Base-by-base conservation (phyloP, 257 asterid species). In the Ajuga chamaepitys region DNA sequence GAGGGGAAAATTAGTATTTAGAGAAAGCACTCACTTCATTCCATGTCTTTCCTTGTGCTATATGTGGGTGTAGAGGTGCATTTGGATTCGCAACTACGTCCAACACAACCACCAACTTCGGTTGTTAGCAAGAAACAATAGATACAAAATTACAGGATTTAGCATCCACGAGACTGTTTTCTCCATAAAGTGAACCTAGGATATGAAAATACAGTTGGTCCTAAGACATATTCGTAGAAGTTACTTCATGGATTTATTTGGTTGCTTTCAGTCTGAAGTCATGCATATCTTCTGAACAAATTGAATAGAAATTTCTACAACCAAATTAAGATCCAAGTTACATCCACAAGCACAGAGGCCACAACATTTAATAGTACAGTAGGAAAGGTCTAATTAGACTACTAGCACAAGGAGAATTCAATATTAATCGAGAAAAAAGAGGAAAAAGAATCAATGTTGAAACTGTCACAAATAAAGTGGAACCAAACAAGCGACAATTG, bases 331-430 rank as follows among this genome's bases (percentile, higher is more conserved):
- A 58, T n/a, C 47, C 44, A 70, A 40, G n/a, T 53, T 9, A 58
- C 34, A 40, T 17, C 44, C 17, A 61, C 11, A 14, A 54, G 28
- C 45, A 20, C 18, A 35, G 9, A 52, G 21, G 54, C 66, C 25
- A 26, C 28, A 14, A 50, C 26, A 30, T 35, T 26, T 55, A 14
- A 64, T 13, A 38, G 1, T 48, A 52, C 38, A 68, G 55, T 11
- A 42, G 38, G 34, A 52, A 35, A 26, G 2, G 24, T 42, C 25
- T 45, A 37, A 42, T 9, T 11, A 35, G 30, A 38, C 44, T 48
- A 71, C 18, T 12, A 57, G 41, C 54, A 22, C 54, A 56, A n/a
- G 21, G 45, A 68, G 70, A 50, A 68, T 14, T 41, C 35, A 53
- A 64, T 50, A 51, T 47, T 70, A 53, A 48, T 42, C 16, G 8